A percentile compares a stretch with the other conserved stretches of the same genome.
These are phyloP conservation scores for Limnanthes douglasii DNA, from an alignment of 345 rosid species.

Conservation along the genomic window DNA sequence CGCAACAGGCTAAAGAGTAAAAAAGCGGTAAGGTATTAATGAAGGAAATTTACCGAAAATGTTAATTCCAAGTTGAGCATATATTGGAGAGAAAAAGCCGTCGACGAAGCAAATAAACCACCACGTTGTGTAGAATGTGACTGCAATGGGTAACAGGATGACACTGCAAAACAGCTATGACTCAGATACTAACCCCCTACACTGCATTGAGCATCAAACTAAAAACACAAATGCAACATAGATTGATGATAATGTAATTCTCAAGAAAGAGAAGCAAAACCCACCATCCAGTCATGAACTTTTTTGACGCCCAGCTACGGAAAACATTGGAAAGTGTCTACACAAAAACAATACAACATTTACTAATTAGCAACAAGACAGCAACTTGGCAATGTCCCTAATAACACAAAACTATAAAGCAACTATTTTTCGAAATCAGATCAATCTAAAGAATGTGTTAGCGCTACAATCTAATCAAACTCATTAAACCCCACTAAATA, in stretches of 20 bases:
- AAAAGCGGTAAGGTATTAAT: too few relatives aligned
- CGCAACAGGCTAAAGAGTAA: too few relatives aligned
- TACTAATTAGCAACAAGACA: too few relatives aligned
- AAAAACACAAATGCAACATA: neutral
- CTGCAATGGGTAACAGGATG: constrained; percentile 83
- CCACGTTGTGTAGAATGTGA: constrained; percentile 96
- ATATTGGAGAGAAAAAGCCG: constrained; percentile 95
- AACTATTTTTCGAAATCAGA: neutral
- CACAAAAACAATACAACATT: constrained; percentile 4
- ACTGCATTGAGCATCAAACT: constrained; percentile 3
- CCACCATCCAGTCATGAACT: constrained; percentile 98
- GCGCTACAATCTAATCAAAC: neutral
- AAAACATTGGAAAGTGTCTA: constrained; percentile 81
- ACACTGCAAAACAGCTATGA: constrained; percentile 48
- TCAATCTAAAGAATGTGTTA: neutral
- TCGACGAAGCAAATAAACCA: constrained; percentile 99
- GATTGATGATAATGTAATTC: neutral
- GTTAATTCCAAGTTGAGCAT: constrained; percentile 83
- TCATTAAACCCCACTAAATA: neutral
- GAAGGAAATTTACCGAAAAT: constrained; percentile 56
- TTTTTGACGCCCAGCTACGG: constrained; percentile 98
- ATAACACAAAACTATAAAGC: neutral
- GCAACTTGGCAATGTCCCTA: too few relatives aligned
- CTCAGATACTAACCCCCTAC: constrained; percentile 8
- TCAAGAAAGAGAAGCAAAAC: constrained; percentile 8